phyloP scores from a whole-genome alignment of 23 red algal species.

The Porphyridium purpureum region DNA sequence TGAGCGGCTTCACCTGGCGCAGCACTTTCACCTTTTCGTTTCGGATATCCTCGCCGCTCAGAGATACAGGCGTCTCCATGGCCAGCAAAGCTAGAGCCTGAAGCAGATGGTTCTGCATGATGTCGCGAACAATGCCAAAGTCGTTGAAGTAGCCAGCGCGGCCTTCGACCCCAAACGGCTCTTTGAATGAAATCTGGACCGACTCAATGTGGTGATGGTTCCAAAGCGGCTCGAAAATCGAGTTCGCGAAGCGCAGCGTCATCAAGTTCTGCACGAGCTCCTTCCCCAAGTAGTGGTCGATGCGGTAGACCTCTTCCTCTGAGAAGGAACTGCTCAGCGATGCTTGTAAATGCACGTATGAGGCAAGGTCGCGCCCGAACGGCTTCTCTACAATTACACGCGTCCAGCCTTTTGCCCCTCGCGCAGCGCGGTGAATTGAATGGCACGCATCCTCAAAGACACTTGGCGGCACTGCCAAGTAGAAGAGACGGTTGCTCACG shows the following conservation, averaged over 20 bases:
- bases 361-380: conserved; percentile 61
- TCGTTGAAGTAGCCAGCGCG: conserved; percentile 95
- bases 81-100: conserved; percentile 76
- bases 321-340: conserved; percentile 25
- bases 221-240: conserved; percentile 87
- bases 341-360: conserved; percentile 37
- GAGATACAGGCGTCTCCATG: conserved; percentile 72
- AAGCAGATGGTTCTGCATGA: conserved; percentile 99
- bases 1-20: conserved; percentile 29
- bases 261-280: conserved; percentile 94
- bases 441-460: conserved; percentile 25
- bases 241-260: conserved; percentile 87
- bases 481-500: conserved; percentile 60
- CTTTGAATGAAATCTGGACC: conserved; percentile 85
- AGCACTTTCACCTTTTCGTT: conserved; percentile 92
- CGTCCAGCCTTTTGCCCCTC: conserved; percentile 42
- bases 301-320: conserved; percentile 80
- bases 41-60: conserved; percentile 77
- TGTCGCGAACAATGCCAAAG: conserved; percentile 86
- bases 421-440: conserved; percentile 23
- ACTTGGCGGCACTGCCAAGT: conserved; percentile 77
- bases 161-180: conserved; percentile 79
- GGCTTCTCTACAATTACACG: conserved; percentile 91
- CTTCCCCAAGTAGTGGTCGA: conserved; percentile 93
- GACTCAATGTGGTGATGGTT: conserved; percentile 70